Base-by-base conservation (phyloP, 106 monocot species). In the Dioscorea zingiberensis region DNA sequence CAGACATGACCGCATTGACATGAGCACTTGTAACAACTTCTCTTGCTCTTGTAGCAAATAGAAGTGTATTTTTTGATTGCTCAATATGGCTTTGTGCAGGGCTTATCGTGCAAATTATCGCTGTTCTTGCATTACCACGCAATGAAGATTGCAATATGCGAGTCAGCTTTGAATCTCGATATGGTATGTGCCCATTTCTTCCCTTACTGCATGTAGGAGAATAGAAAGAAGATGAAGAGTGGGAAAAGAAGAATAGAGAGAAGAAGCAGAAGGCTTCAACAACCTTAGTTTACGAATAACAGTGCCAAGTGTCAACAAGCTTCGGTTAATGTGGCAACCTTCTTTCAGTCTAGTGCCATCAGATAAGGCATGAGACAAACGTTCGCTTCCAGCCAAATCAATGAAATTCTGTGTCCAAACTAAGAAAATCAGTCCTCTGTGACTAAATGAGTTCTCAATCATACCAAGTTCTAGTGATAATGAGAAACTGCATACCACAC, bases 1-100 rank as follows among this genome's bases (percentile, higher is more conserved):
- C 98, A 15, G 98, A 89, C 89, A 98, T 98, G 58, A 89, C 79
- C 7, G 82, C 71, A 57, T 89, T 89, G 65, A 89, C 85, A 21
- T 71, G 73, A 30, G 89, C 89, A 27, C 68, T 82, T 5, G 73
- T 82, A 21, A 55, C 76, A 4, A 89, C 85, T 72, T 89, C 82
- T 62, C 85, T 89, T 15, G 89, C 89, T 25, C 85, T 82, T 44
- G 75, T 85, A 30, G 89, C 89, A 63, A 89, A 89, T 15, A 82
- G 30, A 48, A 89, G 82, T 1, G 89, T 82, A 51, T 89, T 89
- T 22, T 74, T 72, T 0, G 89, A 82, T 59, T 89, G 89, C 65
- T 89, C 89, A 7, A 82, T 71, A 61, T 89, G 89, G 62, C 76
- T 77, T 57, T 69, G 76, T n/a, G 89, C 89, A n/a, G 85, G 89